Percentiles rank a stretch among this genome's conserved stretches.
Evolutionary conservation across 257 asterid species (phyloP).

Genomic region (Leptodermis oblonga): DNA sequence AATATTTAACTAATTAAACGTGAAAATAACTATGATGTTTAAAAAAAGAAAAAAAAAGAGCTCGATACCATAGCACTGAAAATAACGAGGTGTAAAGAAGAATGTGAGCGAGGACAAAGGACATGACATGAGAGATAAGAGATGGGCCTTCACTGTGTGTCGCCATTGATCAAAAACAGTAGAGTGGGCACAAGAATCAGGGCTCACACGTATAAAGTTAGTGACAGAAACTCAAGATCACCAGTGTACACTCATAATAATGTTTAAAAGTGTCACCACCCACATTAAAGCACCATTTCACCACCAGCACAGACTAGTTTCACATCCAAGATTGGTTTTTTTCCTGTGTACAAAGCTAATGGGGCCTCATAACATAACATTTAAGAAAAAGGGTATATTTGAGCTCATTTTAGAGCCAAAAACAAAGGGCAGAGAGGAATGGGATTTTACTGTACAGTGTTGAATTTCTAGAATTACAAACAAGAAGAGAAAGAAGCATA

Average conservation of each 20-base stretch:
- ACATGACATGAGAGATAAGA: slow-evolving; percentile 5
- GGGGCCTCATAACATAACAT: background rate
- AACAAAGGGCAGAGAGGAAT: background rate
- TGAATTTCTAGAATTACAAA: no score
- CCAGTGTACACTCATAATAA: background rate
- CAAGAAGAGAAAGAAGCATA: no score
- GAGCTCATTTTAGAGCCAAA: no score
- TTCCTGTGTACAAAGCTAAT: background rate
- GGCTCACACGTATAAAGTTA: background rate
- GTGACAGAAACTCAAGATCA: slow-evolving; percentile 10
- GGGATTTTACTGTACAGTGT: no score
- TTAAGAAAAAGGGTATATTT: background rate
- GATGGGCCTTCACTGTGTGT: slow-evolving; percentile 7
- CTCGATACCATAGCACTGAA: slow-evolving; percentile 18
- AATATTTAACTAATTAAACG: no score
- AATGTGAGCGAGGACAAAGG: background rate
- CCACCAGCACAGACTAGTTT: background rate
- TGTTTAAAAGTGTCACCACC: slow-evolving; percentile 1
- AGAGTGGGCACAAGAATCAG: slow-evolving; percentile 2
- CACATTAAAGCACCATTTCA: background rate
- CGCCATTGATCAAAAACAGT: background rate
- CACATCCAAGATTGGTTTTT: background rate
- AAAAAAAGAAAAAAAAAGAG: background rate
- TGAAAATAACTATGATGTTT: no score
- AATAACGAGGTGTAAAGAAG: slow-evolving; percentile 7